These are phyloP conservation scores for Bipolaris bicolor DNA, from an alignment of 2,329 filamentous ascomycete species.

Conservation along the genomic window DNA sequence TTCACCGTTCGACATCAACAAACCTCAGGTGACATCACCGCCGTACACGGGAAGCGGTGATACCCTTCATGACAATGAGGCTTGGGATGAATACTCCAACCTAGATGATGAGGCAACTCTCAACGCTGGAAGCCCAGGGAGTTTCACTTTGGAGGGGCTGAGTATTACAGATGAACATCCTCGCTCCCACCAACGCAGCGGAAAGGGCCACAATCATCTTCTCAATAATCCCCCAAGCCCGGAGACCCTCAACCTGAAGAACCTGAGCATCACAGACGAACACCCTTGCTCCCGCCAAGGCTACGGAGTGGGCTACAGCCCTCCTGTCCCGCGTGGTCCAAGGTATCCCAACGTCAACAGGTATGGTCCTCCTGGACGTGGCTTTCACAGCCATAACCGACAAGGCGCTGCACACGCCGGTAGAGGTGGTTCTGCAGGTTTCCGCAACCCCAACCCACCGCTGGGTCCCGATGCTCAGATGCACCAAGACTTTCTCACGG, in stretches of 20 bases:
- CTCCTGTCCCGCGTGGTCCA: conserved; percentile 12
- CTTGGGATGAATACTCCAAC: conserved; percentile 10
- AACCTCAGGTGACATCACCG: conserved; percentile 4
- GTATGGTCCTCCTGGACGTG: conserved; percentile 1
- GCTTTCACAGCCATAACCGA: conserved; percentile 6
- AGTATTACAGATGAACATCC: conserved; percentile 8
- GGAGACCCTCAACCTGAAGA: conserved; percentile 20
- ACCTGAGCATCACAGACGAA: conserved; percentile 15
- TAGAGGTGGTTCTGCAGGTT: conserved; percentile 10
- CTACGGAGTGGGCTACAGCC: conserved; percentile 6
- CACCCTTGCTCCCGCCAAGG: not conserved
- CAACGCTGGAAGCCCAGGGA: conserved; percentile 15
- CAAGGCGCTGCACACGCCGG: conserved; percentile 2
- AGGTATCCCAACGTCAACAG: conserved; percentile 2
- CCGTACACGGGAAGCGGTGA: conserved; percentile 19
- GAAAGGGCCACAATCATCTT: conserved; percentile 12
- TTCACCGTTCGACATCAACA: not conserved
- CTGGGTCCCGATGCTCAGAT: conserved; percentile 34
- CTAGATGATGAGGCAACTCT: conserved; percentile 4
- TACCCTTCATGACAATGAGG: conserved; percentile 21
- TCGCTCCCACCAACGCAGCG: not conserved
- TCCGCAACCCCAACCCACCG: conserved; percentile 33
- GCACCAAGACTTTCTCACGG: conserved; percentile 36
- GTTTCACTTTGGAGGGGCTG: conserved; percentile 21
- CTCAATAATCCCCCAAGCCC: conserved; percentile 18